Evolutionary conservation across 164 flowering plant genomes (phyloP), one percentile per base, ranked within the genome.

Genomic region (Vitis rupestris): DNA sequence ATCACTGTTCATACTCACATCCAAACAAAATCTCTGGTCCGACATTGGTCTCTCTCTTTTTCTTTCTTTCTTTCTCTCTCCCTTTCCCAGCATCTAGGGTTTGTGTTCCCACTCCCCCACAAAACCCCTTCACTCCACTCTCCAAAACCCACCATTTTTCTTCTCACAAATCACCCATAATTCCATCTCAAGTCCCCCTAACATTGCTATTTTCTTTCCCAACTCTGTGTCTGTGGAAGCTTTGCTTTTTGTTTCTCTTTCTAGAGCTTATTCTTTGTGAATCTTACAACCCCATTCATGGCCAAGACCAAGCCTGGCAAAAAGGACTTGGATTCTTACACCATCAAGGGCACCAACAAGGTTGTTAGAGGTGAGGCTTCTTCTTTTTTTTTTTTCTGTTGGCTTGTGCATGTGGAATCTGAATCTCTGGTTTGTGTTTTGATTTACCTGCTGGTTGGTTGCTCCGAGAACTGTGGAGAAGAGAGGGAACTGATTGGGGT

Each of bases 301-400:
- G 82, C 82, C 29, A 82, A 79, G 71, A 74, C 85, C 10, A 82
- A 66, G 59, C 81, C 85, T n/a, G 79, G 79, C 5, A 76, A 76
- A 51, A 76, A 68, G 54, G 82, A 82, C 67, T 66, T 82, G 17
- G 82, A 82, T 37, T 70, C 80, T 2, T 76, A 82, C 72, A 70
- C 79, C 52, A 72, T 82, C 82, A 78, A 75, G 61, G 84, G 84
- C 71, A 81, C 84, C 74, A 78, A 78, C 73, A 81, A 78, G 66
- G 75, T 78, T 52, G 82, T 81, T 52, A 19, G 78, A 79, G 61
- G 79, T 81, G 69, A 3, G 15, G 27, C 19, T 19, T 31, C 9
- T 51, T 51, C 52, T 44, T 14, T 50, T 29, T 51, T 61, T 44
- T 14, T 50, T 29, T 29, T 50, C 27, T 60, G 37, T 37, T 37